These are phyloP conservation scores for Rhizopus sp. DNA, from an alignment of 371 early-diverging fungal genomes.

Conservation along the genomic window DNA sequence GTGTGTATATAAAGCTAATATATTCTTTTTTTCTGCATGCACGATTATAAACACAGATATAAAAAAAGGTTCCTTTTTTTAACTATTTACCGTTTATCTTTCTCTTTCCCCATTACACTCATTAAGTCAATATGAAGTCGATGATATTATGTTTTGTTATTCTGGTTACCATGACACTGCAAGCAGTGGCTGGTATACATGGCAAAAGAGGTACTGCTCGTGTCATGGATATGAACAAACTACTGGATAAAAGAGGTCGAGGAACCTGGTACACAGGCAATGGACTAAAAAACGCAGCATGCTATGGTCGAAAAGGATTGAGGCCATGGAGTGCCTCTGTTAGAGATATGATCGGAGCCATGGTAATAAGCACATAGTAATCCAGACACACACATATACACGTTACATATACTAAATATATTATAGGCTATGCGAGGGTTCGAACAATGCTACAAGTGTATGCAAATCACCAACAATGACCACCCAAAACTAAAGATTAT, in stretches of 20 bases:
- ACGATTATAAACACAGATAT: not conserved
- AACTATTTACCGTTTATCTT: not conserved
- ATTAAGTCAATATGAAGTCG: not conserved
- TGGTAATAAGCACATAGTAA: slow-evolving; percentile 17
- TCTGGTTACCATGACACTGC: not conserved
- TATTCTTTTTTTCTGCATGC: not conserved
- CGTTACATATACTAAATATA: not conserved
- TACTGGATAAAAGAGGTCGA: slow-evolving; percentile 18
- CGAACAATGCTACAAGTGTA: slow-evolving; percentile 37
- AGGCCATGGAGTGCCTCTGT: slow-evolving; percentile 22
- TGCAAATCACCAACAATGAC: slow-evolving; percentile 32
- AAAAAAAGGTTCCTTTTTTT: not conserved
- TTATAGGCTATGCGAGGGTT: slow-evolving; percentile 31
- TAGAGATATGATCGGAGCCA: slow-evolving; percentile 36
- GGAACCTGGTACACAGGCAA: slow-evolving; percentile 34
- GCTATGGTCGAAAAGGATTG: slow-evolving; percentile 32
- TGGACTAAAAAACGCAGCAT: slow-evolving; percentile 37
- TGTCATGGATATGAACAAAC: slow-evolving; percentile 18
- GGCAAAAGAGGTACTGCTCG: slow-evolving; percentile 20
- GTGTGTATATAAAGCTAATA: not conserved
- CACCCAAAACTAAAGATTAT: slow-evolving; percentile 15
- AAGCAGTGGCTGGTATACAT: slow-evolving; percentile 2
- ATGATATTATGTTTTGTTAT: not conserved
- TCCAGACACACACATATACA: not conserved
- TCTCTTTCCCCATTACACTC: not conserved